phyloP scores from a whole-genome alignment of 176 grass and related monocot species.

The Aechmea fasciata region DNA sequence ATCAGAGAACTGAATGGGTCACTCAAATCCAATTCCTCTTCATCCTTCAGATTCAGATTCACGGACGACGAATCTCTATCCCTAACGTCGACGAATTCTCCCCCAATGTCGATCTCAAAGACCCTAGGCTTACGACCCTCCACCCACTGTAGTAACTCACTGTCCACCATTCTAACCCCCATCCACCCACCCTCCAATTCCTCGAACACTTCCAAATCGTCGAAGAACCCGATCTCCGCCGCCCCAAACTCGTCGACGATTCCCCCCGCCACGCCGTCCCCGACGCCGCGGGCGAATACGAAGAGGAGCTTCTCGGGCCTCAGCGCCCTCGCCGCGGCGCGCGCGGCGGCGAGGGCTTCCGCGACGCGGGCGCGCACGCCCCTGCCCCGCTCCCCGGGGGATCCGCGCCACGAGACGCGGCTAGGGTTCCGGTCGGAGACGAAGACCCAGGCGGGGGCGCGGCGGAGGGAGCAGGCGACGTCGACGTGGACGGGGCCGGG shows the following conservation, averaged over 20 bases:
- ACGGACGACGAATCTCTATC: neutral
- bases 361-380: slow-evolving; percentile 40
- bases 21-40: slow-evolving; percentile 18
- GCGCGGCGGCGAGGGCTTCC: slow-evolving; percentile 32
- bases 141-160: slow-evolving; percentile 20
- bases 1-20: slow-evolving; percentile 28
- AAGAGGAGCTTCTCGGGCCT: slow-evolving; percentile 55
- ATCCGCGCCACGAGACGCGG: slow-evolving; percentile 35
- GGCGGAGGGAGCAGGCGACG: slow-evolving; percentile 52
- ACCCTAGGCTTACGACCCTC: slow-evolving; percentile 27
- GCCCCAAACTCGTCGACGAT: slow-evolving; percentile 49
- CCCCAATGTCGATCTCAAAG: slow-evolving; percentile 47
- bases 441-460: slow-evolving; percentile 49
- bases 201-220: slow-evolving; percentile 36
- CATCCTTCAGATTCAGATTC: neutral
- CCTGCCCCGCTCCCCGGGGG: neutral
- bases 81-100: neutral
- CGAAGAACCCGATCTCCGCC: slow-evolving; percentile 43
- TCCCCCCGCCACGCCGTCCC: slow-evolving; percentile 24
- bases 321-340: slow-evolving; percentile 22
- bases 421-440: slow-evolving; percentile 72
- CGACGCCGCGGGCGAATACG: slow-evolving; percentile 66
- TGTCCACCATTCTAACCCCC: slow-evolving; percentile 32
- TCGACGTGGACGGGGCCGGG: slow-evolving; percentile 33
- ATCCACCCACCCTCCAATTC: slow-evolving; percentile 42